Conservation (phyloP, 164 flowering plant genomes). For the Aristolochia fimbriata region DNA sequence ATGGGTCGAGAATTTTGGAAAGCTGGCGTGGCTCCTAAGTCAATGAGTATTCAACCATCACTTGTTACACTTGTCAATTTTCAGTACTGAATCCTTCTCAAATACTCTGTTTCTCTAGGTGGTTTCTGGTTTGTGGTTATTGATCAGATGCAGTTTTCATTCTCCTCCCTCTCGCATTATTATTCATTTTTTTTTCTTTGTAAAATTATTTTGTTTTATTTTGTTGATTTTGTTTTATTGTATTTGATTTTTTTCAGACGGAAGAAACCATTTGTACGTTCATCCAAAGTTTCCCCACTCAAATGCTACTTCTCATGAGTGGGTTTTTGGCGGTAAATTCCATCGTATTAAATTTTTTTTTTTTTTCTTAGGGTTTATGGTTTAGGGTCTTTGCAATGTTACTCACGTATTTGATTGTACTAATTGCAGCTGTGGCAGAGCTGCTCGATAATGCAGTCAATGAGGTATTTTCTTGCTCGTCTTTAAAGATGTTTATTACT, state of each 20-base stretch:
- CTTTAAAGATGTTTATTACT: not conserved
- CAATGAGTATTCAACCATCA: slow-evolving; percentile 18
- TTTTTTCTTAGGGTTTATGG: not conserved
- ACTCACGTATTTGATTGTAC: too few relatives aligned
- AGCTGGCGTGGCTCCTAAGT: slow-evolving; percentile 56
- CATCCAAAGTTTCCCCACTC: slow-evolving; percentile 94
- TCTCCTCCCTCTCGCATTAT: too few relatives aligned
- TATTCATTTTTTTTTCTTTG: too few relatives aligned
- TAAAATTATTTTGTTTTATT: too few relatives aligned
- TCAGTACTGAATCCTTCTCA: not conserved
- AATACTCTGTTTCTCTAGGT: not conserved
- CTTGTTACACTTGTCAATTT: slow-evolving; percentile 31
- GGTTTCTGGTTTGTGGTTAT: not conserved
- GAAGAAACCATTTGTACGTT: slow-evolving; percentile 57
- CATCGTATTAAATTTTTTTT: not conserved
- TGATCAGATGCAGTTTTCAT: too few relatives aligned
- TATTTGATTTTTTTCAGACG: slow-evolving; percentile 31
- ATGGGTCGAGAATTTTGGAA: slow-evolving; percentile 86
- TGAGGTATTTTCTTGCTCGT: slow-evolving; percentile 47
- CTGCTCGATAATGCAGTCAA: slow-evolving; percentile 92
- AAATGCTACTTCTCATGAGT: slow-evolving; percentile 96
- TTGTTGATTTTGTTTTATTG: not conserved
- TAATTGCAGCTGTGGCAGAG: slow-evolving; percentile 74
- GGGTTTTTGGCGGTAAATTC: slow-evolving; percentile 83
- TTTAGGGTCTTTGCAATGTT: not conserved